Conservation (phyloP, 257 asterid species). For the Lavandula angustifolia region DNA sequence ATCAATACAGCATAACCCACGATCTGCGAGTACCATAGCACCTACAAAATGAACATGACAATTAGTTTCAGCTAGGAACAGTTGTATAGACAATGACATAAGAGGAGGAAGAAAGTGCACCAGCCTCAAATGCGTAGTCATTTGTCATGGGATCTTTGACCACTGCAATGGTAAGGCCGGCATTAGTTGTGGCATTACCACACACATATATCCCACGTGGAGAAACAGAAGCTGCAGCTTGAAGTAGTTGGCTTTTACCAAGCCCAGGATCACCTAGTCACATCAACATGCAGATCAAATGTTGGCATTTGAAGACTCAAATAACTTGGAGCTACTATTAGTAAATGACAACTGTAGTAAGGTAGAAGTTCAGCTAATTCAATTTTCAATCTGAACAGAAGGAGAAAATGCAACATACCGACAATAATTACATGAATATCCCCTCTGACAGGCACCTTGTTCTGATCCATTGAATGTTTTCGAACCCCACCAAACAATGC, state of each 20-base stretch:
- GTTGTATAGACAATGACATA: neutral
- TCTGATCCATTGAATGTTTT: constrained; percentile 93
- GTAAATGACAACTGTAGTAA: constrained; percentile 25
- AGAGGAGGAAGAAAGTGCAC: constrained; percentile 44
- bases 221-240: constrained; percentile 97
- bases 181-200: constrained; percentile 97
- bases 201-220: constrained; percentile 98
- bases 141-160: constrained; percentile 90
- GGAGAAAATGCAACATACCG: constrained; percentile 54
- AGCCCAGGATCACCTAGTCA: constrained; percentile 93
- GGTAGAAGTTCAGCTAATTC: too few relatives aligned
- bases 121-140: constrained; percentile 99
- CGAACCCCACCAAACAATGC: constrained; percentile 89
- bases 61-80: constrained; percentile 25
- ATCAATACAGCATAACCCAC: constrained; percentile 95
- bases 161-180: constrained; percentile 97
- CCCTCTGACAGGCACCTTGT: constrained; percentile 98
- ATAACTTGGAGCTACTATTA: constrained; percentile 22
- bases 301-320: constrained; percentile 25
- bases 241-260: constrained; percentile 96
- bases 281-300: constrained; percentile 28
- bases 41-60: constrained; percentile 47
- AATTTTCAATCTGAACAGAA: constrained; percentile 19
- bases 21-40: constrained; percentile 99
- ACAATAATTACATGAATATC: constrained; percentile 90